A percentile compares a stretch with the other conserved stretches of the same genome.
Conservation (phyloP, 306 rosid species). For the Gastrolobium villosum region DNA sequence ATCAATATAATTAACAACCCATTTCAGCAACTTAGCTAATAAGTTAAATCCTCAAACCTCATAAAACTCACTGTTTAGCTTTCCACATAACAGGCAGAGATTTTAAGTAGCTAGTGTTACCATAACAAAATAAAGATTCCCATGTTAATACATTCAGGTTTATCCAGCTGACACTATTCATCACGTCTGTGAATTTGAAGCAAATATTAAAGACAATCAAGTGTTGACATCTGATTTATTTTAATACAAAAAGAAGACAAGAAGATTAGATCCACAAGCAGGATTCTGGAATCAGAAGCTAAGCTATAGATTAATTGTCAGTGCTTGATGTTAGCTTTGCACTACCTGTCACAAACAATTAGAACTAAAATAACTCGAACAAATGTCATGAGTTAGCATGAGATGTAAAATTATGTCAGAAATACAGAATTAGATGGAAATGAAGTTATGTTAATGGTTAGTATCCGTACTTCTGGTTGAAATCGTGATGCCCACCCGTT, state of each 20-base stretch:
- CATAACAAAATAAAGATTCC: slow-evolving; percentile 41
- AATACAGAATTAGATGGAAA: slow-evolving; percentile 89
- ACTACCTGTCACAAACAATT: slow-evolving; percentile 72
- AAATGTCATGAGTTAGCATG: slow-evolving; percentile 75
- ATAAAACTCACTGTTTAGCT: slow-evolving; percentile 19
- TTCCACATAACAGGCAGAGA: slow-evolving; percentile 23
- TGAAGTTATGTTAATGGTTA: slow-evolving; percentile 99
- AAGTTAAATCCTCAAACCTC: slow-evolving; percentile 38
- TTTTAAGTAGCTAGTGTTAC: slow-evolving; percentile 44
- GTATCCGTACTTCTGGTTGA: slow-evolving; percentile 99
- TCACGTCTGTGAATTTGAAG: slow-evolving; percentile 33
- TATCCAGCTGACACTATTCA: slow-evolving; percentile 48
- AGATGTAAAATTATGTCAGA: slow-evolving; percentile 78
- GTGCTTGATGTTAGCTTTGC: slow-evolving; percentile 72
- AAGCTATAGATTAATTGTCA: slow-evolving; percentile 56
- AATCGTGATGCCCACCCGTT: slow-evolving; percentile 97
- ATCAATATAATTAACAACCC: slow-evolving; percentile 38
- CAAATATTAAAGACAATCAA: slow-evolving; percentile 41
- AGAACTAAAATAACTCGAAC: slow-evolving; percentile 67
- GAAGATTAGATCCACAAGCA: slow-evolving; percentile 45
- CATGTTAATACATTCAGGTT: slow-evolving; percentile 41
- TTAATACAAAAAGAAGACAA: slow-evolving; percentile 46
- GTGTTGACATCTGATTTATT: slow-evolving; percentile 38
- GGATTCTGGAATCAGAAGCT: slow-evolving; percentile 50
- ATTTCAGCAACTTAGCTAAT: slow-evolving; percentile 33